A percentile compares a stretch with the other conserved stretches of the same genome.
These are phyloP conservation scores for Saccharomycopsis sp. DNA, from an alignment of 805 yeast genomes.

Conservation along the genomic window DNA sequence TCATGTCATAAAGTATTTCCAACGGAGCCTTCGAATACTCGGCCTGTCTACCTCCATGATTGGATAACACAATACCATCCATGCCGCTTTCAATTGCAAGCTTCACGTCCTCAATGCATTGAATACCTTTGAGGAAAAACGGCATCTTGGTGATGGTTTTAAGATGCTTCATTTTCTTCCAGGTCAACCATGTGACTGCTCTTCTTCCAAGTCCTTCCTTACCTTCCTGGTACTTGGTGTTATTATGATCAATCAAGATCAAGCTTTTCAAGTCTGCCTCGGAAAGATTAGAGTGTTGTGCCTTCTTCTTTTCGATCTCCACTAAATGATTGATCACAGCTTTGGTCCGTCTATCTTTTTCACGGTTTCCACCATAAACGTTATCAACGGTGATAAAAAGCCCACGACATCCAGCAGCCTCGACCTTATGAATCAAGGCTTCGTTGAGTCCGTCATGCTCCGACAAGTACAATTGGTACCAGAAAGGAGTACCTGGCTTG, in stretches of 20 bases:
- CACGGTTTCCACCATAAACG: slow-evolving; percentile 84
- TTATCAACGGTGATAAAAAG: slow-evolving; percentile 88
- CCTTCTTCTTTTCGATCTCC: not conserved
- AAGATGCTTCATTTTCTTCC: slow-evolving; percentile 58
- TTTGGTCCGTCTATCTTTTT: slow-evolving; percentile 55
- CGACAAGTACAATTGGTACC: slow-evolving; percentile 85
- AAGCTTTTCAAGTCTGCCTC: slow-evolving; percentile 24
- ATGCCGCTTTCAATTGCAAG: slow-evolving; percentile 65
- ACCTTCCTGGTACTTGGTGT: slow-evolving; percentile 69
- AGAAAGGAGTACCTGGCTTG: slow-evolving; percentile 51
- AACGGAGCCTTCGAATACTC: slow-evolving; percentile 77
- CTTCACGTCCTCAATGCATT: slow-evolving; percentile 73
- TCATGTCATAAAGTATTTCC: slow-evolving; percentile 62
- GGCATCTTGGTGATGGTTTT: slow-evolving; percentile 54
- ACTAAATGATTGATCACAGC: slow-evolving; percentile 4
- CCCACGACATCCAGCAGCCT: slow-evolving; percentile 67
- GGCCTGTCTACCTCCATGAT: slow-evolving; percentile 86
- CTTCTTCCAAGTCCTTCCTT: slow-evolving; percentile 77
- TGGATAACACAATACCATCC: slow-evolving; percentile 71
- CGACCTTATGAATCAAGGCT: slow-evolving; percentile 61
- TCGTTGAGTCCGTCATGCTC: slow-evolving; percentile 60
- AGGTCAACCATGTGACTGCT: slow-evolving; percentile 60
- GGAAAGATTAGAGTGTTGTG: not conserved
- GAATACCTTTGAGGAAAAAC: slow-evolving; percentile 72
- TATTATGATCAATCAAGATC: slow-evolving; percentile 37